A percentile compares a stretch with the other conserved stretches of the same genome.
Conservation (phyloP, 225 moss, liverwort and hornwort genomes). For the Sphagnum tenellum region DNA sequence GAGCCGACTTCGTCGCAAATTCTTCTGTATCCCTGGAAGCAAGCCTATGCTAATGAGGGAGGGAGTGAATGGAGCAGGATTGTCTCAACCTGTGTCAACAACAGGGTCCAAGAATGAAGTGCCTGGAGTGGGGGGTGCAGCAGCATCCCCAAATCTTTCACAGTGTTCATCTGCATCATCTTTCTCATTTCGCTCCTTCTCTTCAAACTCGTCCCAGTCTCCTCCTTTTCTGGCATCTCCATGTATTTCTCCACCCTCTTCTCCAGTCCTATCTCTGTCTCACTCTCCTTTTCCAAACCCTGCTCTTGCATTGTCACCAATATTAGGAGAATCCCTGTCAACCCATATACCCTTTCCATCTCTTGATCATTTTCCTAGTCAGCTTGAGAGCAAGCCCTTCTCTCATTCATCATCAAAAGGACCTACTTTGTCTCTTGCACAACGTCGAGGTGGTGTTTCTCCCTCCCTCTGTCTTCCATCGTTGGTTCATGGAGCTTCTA, state of each 20-base stretch:
- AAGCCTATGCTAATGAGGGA: background rate
- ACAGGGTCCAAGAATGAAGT: background rate
- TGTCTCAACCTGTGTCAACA: background rate
- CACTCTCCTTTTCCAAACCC: slow-evolving; percentile 11
- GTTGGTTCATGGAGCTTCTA: slow-evolving; percentile 2
- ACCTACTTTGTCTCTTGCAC: background rate
- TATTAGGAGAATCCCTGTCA: background rate
- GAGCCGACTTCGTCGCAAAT: slow-evolving; percentile 9
- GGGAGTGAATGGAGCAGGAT: background rate
- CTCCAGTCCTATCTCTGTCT: slow-evolving; percentile 11
- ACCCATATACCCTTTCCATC: background rate
- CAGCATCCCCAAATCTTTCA: slow-evolving; percentile 12
- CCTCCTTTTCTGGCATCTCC: slow-evolving; percentile 7
- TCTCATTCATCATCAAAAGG: background rate
- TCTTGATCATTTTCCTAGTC: slow-evolving; percentile 4
- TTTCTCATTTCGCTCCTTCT: slow-evolving; percentile 13
- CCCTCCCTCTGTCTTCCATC: slow-evolving; percentile 2
- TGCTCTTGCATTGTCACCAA: slow-evolving; percentile 10
- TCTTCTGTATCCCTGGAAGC: slow-evolving; percentile 7
- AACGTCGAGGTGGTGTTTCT: slow-evolving; percentile 6
- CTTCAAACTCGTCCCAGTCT: slow-evolving; percentile 25
- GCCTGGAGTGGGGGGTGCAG: background rate
- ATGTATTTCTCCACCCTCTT: slow-evolving; percentile 9
- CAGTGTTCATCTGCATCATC: slow-evolving; percentile 28
- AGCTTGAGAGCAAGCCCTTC: background rate